These are phyloP conservation scores for Drechslerella coelobrocha DNA, from an alignment of 2,329 filamentous ascomycete genomes.

Conservation along the genomic window DNA sequence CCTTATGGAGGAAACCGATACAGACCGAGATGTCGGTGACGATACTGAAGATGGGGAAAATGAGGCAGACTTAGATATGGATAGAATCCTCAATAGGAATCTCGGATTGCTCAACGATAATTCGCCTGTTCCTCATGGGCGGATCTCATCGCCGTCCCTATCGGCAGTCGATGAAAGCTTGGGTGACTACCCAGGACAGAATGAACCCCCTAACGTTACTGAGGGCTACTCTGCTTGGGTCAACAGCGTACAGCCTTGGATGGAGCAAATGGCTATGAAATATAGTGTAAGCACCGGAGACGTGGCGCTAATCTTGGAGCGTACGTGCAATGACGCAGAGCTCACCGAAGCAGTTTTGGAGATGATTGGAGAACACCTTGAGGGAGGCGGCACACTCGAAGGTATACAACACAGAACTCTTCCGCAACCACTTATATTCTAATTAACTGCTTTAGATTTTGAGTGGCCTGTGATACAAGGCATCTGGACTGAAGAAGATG, in stretches of 20 bases:
- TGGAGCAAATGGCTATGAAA: neutral
- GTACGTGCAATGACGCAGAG: neutral
- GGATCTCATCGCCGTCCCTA: slow-evolving; percentile 10
- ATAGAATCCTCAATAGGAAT: slow-evolving; percentile 26
- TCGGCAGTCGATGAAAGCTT: slow-evolving; percentile 7
- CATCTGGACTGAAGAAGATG: slow-evolving; percentile 1
- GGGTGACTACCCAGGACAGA: neutral
- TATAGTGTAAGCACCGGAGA: neutral
- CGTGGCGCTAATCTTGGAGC: neutral
- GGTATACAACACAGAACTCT: neutral
- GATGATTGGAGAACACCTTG: neutral
- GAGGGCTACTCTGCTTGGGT: neutral
- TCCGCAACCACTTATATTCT: too few relatives aligned
- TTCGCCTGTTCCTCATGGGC: slow-evolving; percentile 10
- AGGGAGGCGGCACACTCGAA: neutral
- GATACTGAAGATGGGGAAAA: slow-evolving; percentile 10
- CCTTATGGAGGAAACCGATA: neutral
- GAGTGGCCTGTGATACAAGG: neutral
- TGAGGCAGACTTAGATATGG: slow-evolving; percentile 26
- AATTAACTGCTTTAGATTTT: slow-evolving; percentile 1
- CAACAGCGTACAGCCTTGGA: neutral
- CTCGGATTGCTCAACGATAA: slow-evolving; percentile 24
- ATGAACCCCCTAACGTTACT: neutral
- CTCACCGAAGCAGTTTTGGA: neutral
- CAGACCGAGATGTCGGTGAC: neutral